Percentiles rank a stretch among this genome's conserved stretches.
These are phyloP conservation scores for Pseudogymnoascus sp. DNA, from an alignment of 2,329 filamentous ascomycete genomes.

Conservation along the genomic window DNA sequence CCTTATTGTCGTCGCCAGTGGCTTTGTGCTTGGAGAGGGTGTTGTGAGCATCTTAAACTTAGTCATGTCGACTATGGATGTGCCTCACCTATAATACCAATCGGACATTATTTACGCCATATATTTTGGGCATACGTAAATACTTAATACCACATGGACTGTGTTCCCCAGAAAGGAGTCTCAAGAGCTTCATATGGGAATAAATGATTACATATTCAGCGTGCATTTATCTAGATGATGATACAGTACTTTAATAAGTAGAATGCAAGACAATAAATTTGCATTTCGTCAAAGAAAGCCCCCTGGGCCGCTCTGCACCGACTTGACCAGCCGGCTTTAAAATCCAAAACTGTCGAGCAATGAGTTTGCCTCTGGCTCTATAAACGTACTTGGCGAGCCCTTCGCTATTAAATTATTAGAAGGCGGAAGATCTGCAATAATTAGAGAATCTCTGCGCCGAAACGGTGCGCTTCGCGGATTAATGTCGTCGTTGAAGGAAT, in stretches of 20 bases:
- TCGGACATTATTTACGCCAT: neutral
- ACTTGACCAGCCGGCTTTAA: conserved; percentile 34
- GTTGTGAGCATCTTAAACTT: conserved; percentile 88
- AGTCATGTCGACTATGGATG: conserved; percentile 64
- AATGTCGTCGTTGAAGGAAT: conserved; percentile 31
- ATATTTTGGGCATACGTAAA: neutral
- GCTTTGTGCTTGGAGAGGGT: conserved; percentile 87
- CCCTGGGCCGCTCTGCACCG: neutral
- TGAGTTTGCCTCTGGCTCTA: conserved; percentile 86
- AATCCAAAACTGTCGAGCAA: conserved; percentile 92
- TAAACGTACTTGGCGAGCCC: conserved; percentile 67
- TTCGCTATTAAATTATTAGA: conserved; percentile 36
- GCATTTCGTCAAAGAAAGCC: neutral
- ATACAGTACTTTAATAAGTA: neutral
- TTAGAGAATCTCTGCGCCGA: conserved; percentile 64
- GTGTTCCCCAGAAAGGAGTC: neutral
- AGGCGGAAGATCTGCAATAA: conserved; percentile 65
- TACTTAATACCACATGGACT: neutral
- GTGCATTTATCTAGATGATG: neutral
- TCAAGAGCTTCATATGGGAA: neutral
- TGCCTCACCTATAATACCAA: conserved; percentile 55
- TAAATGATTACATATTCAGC: neutral
- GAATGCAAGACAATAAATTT: neutral
- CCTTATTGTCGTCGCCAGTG: conserved; percentile 81
- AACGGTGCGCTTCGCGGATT: conserved; percentile 49